Evolutionary conservation across 208 protist genomes (phyloP).

Genomic region (Trypanosoma cruzi): DNA sequence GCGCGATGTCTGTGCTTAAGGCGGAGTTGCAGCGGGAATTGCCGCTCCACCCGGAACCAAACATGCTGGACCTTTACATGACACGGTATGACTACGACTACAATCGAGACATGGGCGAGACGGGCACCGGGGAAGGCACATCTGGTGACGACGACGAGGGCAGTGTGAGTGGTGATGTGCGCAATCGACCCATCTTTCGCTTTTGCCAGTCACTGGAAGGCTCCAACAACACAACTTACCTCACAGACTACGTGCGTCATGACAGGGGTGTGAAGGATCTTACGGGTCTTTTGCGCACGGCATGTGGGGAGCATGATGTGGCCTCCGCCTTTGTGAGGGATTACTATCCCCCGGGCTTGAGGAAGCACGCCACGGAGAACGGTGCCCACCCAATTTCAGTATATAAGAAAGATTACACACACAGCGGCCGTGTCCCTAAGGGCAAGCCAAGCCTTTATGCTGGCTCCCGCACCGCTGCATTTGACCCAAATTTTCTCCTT

Average conservation of each 20-base stretch:
- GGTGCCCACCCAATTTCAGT: constrained; percentile 52
- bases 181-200: constrained; percentile 73
- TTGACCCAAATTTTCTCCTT: constrained; percentile 63
- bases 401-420: constrained; percentile 65
- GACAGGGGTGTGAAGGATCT: constrained; percentile 35
- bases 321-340: constrained; percentile 38
- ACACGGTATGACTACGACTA: constrained; percentile 91
- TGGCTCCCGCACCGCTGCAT: constrained; percentile 41
- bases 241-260: constrained; percentile 51
- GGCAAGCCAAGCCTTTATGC: constrained; percentile 46
- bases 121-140: not conserved
- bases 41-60: constrained; percentile 58
- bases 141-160: constrained; percentile 13
- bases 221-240: constrained; percentile 56
- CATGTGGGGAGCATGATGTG: constrained; percentile 22
- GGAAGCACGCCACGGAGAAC: constrained; percentile 38
- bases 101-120: constrained; percentile 49
- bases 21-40: constrained; percentile 15
- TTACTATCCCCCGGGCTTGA: constrained; percentile 42
- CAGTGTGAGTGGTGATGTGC: constrained; percentile 69
- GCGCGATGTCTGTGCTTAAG: constrained; percentile 6
- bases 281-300: constrained; percentile 7
- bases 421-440: constrained; percentile 24
- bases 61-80: constrained; percentile 84
- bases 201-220: constrained; percentile 24